phyloP scores from a whole-genome alignment of 495 filamentous ascomycete species.

The Hypoxylon subgilvum region DNA sequence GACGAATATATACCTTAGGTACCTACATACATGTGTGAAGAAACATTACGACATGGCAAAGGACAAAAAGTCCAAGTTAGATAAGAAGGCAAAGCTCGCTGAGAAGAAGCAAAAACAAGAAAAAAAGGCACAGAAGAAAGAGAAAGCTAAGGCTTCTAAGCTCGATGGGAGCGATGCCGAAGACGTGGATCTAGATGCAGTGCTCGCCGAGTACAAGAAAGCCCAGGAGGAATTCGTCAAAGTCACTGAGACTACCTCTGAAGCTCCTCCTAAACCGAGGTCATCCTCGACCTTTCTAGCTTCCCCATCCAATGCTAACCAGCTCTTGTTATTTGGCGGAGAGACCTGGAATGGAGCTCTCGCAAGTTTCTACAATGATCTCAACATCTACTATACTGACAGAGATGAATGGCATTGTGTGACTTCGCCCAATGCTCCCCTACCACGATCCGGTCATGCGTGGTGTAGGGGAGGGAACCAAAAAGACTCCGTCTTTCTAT shows the following conservation, averaged over 20 bases:
- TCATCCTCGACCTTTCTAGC: constrained; percentile 80
- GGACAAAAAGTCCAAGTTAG: constrained; percentile 62
- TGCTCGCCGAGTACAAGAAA: constrained; percentile 85
- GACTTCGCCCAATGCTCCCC: constrained; percentile 86
- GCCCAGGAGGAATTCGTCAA: constrained; percentile 92
- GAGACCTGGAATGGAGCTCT: constrained; percentile 69
- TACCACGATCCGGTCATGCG: constrained; percentile 89
- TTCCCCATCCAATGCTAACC: constrained; percentile 82
- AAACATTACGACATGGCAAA: constrained; percentile 55
- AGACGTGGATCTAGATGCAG: constrained; percentile 93
- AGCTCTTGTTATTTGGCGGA: constrained; percentile 91
- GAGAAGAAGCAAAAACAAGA: constrained; percentile 71
- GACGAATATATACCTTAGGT: too few relatives aligned
- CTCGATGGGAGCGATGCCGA: constrained; percentile 79
- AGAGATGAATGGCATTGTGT: constrained; percentile 86
- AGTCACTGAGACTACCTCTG: constrained; percentile 79
- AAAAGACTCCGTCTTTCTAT: constrained; percentile 81
- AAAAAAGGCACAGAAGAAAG: constrained; percentile 68
- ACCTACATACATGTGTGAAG: too few relatives aligned
- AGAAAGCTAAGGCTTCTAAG: constrained; percentile 58
- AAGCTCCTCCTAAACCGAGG: constrained; percentile 75
- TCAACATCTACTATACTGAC: constrained; percentile 90
- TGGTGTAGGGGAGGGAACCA: constrained; percentile 88
- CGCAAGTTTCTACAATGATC: constrained; percentile 69
- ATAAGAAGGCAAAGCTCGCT: constrained; percentile 67